These are phyloP conservation scores for Oryza punctata DNA, from an alignment of 176 grass and related monocot species.

Conservation along the genomic window DNA sequence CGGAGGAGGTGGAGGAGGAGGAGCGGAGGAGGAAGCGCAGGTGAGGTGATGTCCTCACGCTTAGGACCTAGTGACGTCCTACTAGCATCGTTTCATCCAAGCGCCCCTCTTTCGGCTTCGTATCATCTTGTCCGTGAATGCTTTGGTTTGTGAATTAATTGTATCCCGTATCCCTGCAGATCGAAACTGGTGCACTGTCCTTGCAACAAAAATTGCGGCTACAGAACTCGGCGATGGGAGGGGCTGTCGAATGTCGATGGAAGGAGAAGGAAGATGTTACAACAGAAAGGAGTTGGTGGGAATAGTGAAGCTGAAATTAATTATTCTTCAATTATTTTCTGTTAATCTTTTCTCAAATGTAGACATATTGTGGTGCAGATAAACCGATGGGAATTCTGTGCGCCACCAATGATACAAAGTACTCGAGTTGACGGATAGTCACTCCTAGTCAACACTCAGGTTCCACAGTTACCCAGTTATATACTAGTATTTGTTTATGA, in stretches of 20 bases:
- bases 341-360: background rate
- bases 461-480: background rate
- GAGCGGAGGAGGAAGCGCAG: background rate
- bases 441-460: slow-evolving; percentile 25
- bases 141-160: background rate
- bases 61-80: background rate
- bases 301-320: background rate
- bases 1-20: background rate
- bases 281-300: background rate
- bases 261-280: background rate
- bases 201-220: background rate
- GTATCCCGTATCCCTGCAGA: background rate
- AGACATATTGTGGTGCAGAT: too few relatives aligned
- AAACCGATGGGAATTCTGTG: too few relatives aligned
- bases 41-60: background rate
- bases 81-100: background rate
- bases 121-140: background rate
- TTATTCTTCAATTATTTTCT: background rate
- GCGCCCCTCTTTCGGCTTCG: background rate
- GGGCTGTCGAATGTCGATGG: too few relatives aligned
- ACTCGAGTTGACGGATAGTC: too few relatives aligned
- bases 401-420: too few relatives aligned
- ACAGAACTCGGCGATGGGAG: too few relatives aligned
- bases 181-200: background rate
- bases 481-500: background rate